Evolutionary conservation across 805 yeast genomes (phyloP), one percentile per base, ranked within the genome.

Genomic region (Wickerhamiella sorbophila): DNA sequence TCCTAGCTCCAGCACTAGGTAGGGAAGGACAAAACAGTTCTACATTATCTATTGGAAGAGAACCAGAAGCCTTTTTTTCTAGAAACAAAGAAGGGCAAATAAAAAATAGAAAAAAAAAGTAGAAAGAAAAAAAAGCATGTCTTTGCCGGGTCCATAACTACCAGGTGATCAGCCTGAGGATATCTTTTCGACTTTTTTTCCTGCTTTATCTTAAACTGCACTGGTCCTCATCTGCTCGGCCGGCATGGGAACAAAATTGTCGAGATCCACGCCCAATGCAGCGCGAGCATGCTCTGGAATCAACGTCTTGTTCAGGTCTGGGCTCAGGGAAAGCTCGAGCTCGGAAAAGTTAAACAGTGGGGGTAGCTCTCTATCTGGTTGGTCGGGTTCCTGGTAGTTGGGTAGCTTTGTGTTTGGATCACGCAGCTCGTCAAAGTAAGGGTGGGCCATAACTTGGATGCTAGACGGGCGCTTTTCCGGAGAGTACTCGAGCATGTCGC

Each of bases 391-490:
- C 29, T 69, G 52, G 43, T 68, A 62, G 47, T 67, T 64, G n/a
- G 69, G 69, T 38, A 64, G 51, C 39, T 41, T 49, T 9, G 67
- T 63, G 46, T 64, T 49, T 16, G 66, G 67, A 41, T 69, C 70
- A 58, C 88, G 79, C 51, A 88, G 69, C 56, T 87, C 94, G 59
- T 84, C 80, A 59, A 88, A 88, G 60, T 85, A 91, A 20, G 80
- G 79, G 65, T 88, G 95, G 5, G 87, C 75, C 69, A 91, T 65
- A 6, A 88, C 85, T 52, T 79, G 72, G 56, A 79, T 72, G 39
- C 97, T 88, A 36, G 80, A 70, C 45, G 84, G 71, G 59, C 99
- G 75, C 43, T 67, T 64, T 40, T 78, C 81, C 14, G 99, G 99
- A 48, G 86, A 91, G 63, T 91, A 91, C 38, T 85, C 94, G 48